These are phyloP conservation scores for Trichosporon sp. DNA, from an alignment of 1,284 basidiomycete species.

Conservation along the genomic window DNA sequence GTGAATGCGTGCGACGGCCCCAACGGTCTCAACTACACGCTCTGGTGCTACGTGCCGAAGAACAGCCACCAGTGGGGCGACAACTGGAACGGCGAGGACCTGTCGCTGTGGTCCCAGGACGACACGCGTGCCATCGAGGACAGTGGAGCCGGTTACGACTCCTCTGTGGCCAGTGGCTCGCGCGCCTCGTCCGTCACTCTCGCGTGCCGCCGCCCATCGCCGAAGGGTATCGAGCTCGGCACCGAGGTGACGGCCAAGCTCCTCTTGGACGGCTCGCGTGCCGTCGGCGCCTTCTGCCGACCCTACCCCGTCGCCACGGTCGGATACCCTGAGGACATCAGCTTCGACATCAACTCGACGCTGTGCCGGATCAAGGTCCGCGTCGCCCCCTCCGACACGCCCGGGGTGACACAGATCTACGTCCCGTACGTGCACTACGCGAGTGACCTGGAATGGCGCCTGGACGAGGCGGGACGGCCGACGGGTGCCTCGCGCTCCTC, in stretches of 20 bases:
- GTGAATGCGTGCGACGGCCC: conserved; percentile 84
- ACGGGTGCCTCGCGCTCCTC: conserved; percentile 22
- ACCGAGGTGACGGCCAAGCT: conserved; percentile 63
- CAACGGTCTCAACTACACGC: conserved; percentile 78
- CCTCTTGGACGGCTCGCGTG: conserved; percentile 77
- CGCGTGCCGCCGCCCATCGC: conserved; percentile 32
- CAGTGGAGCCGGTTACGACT: not conserved
- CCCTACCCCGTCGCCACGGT: conserved; percentile 77
- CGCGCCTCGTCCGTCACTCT: conserved; percentile 41
- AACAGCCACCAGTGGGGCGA: conserved; percentile 86
- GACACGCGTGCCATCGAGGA: conserved; percentile 58
- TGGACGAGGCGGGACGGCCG: not conserved
- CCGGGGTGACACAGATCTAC: conserved; percentile 75
- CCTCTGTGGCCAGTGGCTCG: not conserved
- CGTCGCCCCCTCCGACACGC: conserved; percentile 61
- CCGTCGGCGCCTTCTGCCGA: conserved; percentile 75
- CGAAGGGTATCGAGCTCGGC: conserved; percentile 46
- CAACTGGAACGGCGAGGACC: conserved; percentile 91
- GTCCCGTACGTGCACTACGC: conserved; percentile 89
- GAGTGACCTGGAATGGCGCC: conserved; percentile 50
- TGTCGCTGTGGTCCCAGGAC: conserved; percentile 83
- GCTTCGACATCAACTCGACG: conserved; percentile 75
- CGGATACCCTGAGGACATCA: conserved; percentile 67
- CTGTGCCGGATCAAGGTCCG: conserved; percentile 68
- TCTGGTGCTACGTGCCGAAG: conserved; percentile 86